Evolutionary conservation across 2,329 filamentous ascomycete species (phyloP), one percentile per base, ranked within the genome.

Genomic region (Cordyceps javanica): DNA sequence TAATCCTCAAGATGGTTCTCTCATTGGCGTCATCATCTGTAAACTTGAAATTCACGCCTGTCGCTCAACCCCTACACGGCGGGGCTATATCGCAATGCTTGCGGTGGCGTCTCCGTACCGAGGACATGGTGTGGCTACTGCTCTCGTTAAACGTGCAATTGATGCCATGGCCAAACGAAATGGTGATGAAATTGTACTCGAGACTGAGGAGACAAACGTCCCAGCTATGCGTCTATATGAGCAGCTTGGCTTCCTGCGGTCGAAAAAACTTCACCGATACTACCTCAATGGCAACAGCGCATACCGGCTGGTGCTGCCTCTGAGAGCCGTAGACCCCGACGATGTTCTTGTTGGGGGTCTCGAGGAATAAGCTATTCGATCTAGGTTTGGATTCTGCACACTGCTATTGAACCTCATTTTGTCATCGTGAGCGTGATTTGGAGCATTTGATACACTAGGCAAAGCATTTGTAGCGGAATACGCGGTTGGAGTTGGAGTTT

Each of bases 41-140:
- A 99, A 99, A 72, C 84, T 99, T 59, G 94, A 99, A 71, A 82
- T 85, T 25, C 94, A 99, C 74, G 83, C 90, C 23, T 89, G 88
- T 6, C 91, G 93, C 62, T 92, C 91, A 2, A 77, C 82, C 0
- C 75, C 82, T 2, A 87, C 85, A 0, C 79, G 91, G 62, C 85
- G 94, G 61, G 94, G 94, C 58, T 99, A 99, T 74, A 97, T 99
- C 65, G 94, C 94, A 68, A 99, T 99, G 94, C 81, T 99, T 42
- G 94, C 94, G n/a, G 92, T 96, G 5, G 84, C 87, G 44, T 85
- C 90, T 39, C 77, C 85, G 26, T 88, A 90, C 67, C 86, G 94
- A 23, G 91, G 92, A 6, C 83, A 86, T 62, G 93, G 94, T 1
- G 91, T 99, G 59, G 94, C 89, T 1, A 96, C 91, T 0, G 86